phyloP scores from a whole-genome alignment of 176 grass and related monocot species.

The Carex myosuroides region DNA sequence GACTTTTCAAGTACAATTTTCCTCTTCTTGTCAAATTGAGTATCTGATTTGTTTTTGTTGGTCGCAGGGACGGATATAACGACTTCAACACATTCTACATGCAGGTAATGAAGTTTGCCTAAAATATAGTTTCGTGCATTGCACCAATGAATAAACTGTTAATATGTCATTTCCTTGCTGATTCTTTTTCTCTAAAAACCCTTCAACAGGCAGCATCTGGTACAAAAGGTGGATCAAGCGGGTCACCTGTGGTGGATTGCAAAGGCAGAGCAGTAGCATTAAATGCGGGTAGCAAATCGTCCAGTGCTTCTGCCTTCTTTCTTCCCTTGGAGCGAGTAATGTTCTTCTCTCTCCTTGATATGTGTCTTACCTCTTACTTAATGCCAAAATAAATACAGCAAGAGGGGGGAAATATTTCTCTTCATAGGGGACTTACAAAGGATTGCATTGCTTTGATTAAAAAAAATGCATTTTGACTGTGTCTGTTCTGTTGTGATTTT shows the following conservation, averaged over 20 bases:
- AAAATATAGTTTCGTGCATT: neutral
- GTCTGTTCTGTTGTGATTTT: neutral
- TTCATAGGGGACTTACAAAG: neutral
- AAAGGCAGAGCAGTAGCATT: slow-evolving; percentile 97
- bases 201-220: slow-evolving; percentile 82
- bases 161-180: neutral
- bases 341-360: slow-evolving; percentile 5
- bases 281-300: slow-evolving; percentile 99
- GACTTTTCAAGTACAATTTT: slow-evolving; percentile 8
- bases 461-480: neutral
- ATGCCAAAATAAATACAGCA: neutral
- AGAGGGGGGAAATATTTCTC: neutral
- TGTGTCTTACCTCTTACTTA: neutral
- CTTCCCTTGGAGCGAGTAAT: slow-evolving; percentile 90
- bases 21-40: slow-evolving; percentile 17
- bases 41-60: slow-evolving; percentile 23
- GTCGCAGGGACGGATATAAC: slow-evolving; percentile 87
- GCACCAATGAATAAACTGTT: neutral
- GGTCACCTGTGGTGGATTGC: slow-evolving; percentile 93
- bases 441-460: neutral
- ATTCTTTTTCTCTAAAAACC: neutral
- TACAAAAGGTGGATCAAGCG: slow-evolving; percentile 98
- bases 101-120: slow-evolving; percentile 55
- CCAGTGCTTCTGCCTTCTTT: slow-evolving; percentile 95
- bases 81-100: slow-evolving; percentile 99